Base-by-base conservation (phyloP, 1,284 basidiomycete genomes). In the Marasmius sp. region DNA sequence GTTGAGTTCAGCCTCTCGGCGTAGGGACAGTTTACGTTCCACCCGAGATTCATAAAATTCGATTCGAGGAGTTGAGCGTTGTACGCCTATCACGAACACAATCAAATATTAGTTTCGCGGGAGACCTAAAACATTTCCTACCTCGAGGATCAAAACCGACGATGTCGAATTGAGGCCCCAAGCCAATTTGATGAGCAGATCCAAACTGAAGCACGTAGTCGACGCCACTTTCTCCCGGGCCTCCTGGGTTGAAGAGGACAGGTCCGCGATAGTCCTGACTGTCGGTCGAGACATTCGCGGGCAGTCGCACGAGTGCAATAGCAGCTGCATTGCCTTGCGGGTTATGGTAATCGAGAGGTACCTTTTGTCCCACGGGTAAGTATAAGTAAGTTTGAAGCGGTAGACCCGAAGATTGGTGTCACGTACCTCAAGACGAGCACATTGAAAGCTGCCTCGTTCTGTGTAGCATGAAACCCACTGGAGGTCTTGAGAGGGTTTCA, bases 231-330 rank as follows among this genome's bases (percentile, higher is more conserved):
- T 68, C 71, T 34, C 82, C 83, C 11, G 83, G 82, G 0, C 83
- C 83, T 1, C 83, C 83, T 0, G 84, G 84, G 61, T 85, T 85
- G 67, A 83, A 69, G 2, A 84, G 69, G 18, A 85, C 70, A 0
- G 81, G 79, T 0, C 82, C 82, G 33, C 73, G 72, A 64, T 82
- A 81, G 41, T 75, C 68, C 61, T 68, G 41, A 43, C 65, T 39
- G 49, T 69, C 14, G 12, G 62, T 67, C 0, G 71, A 37, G 6
- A 70, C 50, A 3, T 63, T 60, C 8, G 71, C 68, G 4, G 69
- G 70, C 37, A 70, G 65, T 4, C 74, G 74, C 16, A 76, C 70
- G 16, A 81, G 61, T 0, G 79, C 79, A 57, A 81, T 77, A 18
- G 71, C 69, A 0, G 72, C 75, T n/a, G 68, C 68, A 7, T 65